Evolutionary conservation across 23 red algal species (phyloP).

Genomic region (Gracilaria caudata): DNA sequence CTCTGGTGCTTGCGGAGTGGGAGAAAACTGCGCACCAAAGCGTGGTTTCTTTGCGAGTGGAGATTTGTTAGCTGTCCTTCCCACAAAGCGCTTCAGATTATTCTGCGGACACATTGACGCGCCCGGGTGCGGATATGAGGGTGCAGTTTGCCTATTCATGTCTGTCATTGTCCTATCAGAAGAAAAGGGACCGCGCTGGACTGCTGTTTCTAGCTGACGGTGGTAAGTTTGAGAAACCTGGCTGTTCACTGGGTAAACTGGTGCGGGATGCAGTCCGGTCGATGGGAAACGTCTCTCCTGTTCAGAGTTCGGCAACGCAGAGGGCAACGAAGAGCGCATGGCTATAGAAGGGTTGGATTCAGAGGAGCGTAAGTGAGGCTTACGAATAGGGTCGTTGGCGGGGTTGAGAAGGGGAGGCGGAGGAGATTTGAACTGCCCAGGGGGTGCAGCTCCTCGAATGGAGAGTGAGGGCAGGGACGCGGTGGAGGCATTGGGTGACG

Average conservation of each 20-base stretch:
- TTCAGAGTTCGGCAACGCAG: not conserved
- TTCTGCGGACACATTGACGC: not conserved
- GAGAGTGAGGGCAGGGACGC: not conserved
- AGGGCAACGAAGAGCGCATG: not conserved
- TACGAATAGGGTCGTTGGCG: not conserved
- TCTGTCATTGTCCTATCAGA: not conserved
- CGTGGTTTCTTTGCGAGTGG: conserved; percentile 13
- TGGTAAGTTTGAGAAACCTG: conserved; percentile 34
- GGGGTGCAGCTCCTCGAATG: not conserved
- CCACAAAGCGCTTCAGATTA: not conserved
- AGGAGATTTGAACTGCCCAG: not conserved
- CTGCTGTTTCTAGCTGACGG: not conserved
- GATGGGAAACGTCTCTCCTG: not conserved
- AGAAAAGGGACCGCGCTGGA: not conserved
- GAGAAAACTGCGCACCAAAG: not conserved
- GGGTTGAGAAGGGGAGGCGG: not conserved
- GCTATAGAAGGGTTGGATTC: not conserved
- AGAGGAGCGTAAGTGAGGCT: not conserved
- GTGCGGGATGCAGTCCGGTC: not conserved
- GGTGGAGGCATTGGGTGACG: not conserved
- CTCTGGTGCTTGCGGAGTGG: not conserved
- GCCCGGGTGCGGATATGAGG: not conserved
- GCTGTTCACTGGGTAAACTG: not conserved
- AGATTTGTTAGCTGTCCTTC: not conserved
- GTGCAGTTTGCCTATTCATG: not conserved